These are phyloP conservation scores for Arachis stenosperma DNA, from an alignment of 306 rosid genomes.

Conservation along the genomic window DNA sequence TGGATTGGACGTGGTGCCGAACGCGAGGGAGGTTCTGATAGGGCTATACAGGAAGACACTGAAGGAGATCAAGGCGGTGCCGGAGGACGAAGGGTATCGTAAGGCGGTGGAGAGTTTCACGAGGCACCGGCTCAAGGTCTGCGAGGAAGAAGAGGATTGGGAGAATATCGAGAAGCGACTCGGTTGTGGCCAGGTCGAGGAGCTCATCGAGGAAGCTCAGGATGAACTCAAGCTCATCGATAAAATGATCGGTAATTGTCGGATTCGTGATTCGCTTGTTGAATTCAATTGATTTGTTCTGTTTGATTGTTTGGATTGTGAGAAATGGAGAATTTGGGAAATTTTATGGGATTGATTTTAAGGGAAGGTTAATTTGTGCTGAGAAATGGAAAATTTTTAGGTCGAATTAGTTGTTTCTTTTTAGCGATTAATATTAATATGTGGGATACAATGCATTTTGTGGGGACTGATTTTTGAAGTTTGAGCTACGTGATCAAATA, in stretches of 20 bases:
- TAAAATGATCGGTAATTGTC: constrained; percentile 72
- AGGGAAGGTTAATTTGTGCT: too few relatives aligned
- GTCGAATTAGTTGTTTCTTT: too few relatives aligned
- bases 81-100: constrained; percentile 89
- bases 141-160: constrained; percentile 83
- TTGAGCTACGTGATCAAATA: background rate
- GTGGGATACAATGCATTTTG: too few relatives aligned
- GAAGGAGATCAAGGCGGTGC: constrained; percentile 83
- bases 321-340: background rate
- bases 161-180: constrained; percentile 74
- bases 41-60: constrained; percentile 74
- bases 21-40: constrained; percentile 79
- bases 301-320: background rate
- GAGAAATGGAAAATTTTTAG: too few relatives aligned
- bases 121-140: constrained; percentile 68
- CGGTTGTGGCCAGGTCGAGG: constrained; percentile 92
- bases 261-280: background rate
- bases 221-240: constrained; percentile 85
- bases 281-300: background rate
- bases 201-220: constrained; percentile 90
- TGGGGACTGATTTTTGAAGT: too few relatives aligned
- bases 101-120: constrained; percentile 94
- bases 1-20: constrained; percentile 86
- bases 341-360: background rate
- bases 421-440: too few relatives aligned